Conservation (phyloP, 2,329 filamentous ascomycete species). For the Gnomoniopsis sp. region DNA sequence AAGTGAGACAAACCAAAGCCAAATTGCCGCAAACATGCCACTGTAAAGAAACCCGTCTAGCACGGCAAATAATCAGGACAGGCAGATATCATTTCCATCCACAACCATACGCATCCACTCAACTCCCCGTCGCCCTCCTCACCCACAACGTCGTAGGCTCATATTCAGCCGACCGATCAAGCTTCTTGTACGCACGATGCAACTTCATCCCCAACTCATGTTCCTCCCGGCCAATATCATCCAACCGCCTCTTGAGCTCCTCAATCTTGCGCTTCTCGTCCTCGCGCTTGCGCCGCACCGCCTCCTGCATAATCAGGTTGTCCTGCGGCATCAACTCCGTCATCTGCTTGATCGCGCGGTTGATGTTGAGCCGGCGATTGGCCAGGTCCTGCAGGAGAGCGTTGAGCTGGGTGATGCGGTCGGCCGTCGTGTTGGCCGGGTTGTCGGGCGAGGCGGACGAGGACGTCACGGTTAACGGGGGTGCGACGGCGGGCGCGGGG, state of each 20-base stretch:
- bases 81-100: not conserved
- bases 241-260: slow-evolving; percentile 61
- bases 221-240: slow-evolving; percentile 71
- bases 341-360: slow-evolving; percentile 70
- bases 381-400: slow-evolving; percentile 62
- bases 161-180: slow-evolving; percentile 62
- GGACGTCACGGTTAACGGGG: slow-evolving; percentile 38
- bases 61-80: not conserved
- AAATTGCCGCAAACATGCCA: not conserved
- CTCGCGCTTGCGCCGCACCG: slow-evolving; percentile 56
- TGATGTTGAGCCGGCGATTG: slow-evolving; percentile 68
- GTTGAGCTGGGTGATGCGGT: slow-evolving; percentile 65
- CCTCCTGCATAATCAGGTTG: slow-evolving; percentile 62
- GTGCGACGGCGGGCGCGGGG: slow-evolving; percentile 56
- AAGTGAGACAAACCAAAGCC: too few species aligned
- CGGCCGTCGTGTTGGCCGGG: slow-evolving; percentile 43
- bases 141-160: slow-evolving; percentile 75
- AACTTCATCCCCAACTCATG: slow-evolving; percentile 75
- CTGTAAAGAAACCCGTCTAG: too few species aligned
- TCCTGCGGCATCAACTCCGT: slow-evolving; percentile 74
- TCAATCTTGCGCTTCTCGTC: slow-evolving; percentile 63
- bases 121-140: slow-evolving; percentile 61
- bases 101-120: not conserved
- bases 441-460: slow-evolving; percentile 36
- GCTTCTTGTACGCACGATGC: slow-evolving; percentile 70